A percentile compares a stretch with the other conserved stretches of the same genome.
These are phyloP conservation scores for Juncus effusus DNA, from an alignment of 176 grass and related monocot species.

Conservation along the genomic window DNA sequence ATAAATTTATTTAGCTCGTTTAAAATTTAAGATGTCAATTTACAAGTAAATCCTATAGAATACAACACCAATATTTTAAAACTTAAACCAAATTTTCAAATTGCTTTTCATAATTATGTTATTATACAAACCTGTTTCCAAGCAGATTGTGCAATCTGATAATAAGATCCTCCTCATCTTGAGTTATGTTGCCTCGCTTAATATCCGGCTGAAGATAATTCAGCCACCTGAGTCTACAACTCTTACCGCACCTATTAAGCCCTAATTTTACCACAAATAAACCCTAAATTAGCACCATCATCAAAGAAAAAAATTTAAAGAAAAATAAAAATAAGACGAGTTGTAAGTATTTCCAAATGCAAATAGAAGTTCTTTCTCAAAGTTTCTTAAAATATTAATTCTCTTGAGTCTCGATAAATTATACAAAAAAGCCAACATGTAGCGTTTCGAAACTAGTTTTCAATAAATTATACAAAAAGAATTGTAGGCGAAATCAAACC, in stretches of 20 bases:
- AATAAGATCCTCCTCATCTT: conserved; percentile 43
- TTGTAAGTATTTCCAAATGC: not conserved
- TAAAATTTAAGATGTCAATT: not conserved
- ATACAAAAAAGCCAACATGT: not conserved
- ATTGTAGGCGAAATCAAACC: conserved; percentile 16
- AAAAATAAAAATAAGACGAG: not conserved
- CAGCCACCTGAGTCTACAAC: conserved; percentile 43
- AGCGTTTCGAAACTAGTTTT: not conserved
- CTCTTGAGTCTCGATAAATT: not conserved
- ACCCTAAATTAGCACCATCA: conserved; percentile 1
- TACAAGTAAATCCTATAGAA: too few relatives aligned
- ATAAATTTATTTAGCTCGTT: not conserved
- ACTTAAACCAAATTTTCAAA: not conserved
- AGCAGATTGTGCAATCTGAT: conserved; percentile 44
- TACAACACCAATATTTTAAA: not conserved
- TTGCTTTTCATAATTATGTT: not conserved
- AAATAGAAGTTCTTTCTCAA: not conserved
- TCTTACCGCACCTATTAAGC: conserved; percentile 35
- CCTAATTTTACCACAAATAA: not conserved
- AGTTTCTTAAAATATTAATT: not conserved
- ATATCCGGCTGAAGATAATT: conserved; percentile 48
- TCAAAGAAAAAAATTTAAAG: not conserved
- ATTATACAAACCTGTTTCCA: conserved; percentile 27
- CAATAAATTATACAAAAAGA: not conserved
- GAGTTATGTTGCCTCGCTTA: conserved; percentile 43